A percentile compares a stretch with the other conserved stretches of the same genome.
These are phyloP conservation scores for Yarrowia osloensis DNA, from an alignment of 805 yeast species.

Conservation along the genomic window DNA sequence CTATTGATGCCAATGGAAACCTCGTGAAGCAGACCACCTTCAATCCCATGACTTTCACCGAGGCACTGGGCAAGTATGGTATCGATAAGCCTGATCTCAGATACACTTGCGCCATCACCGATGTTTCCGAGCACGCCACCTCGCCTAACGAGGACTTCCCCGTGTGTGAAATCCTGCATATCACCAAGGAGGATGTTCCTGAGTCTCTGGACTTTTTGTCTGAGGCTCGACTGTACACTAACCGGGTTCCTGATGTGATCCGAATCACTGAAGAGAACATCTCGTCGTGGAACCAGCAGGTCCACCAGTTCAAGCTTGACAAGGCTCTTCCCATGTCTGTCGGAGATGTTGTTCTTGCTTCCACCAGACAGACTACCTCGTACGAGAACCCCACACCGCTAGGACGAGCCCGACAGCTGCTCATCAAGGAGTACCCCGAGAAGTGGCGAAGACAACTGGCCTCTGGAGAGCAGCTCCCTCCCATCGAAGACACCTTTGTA, in stretches of 20 bases:
- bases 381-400: constrained; percentile 96
- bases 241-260: constrained; percentile 32
- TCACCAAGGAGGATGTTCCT: neutral
- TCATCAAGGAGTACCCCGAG: constrained; percentile 57
- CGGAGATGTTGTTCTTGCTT: constrained; percentile 77
- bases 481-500: constrained; percentile 35
- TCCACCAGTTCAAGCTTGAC: neutral
- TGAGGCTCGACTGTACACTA: constrained; percentile 30
- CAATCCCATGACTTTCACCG: constrained; percentile 54
- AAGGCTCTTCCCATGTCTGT: constrained; percentile 52
- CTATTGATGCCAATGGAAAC: constrained; percentile 35
- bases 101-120: constrained; percentile 49
- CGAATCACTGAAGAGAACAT: constrained; percentile 4
- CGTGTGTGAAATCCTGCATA: constrained; percentile 56
- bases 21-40: constrained; percentile 24
- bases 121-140: constrained; percentile 45
- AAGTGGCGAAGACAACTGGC: constrained; percentile 49
- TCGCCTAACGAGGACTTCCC: constrained; percentile 52
- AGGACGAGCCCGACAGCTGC: constrained; percentile 79
- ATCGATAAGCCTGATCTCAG: constrained; percentile 94
- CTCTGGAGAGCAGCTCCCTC: constrained; percentile 5
- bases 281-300: constrained; percentile 16
- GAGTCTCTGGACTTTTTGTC: constrained; percentile 21
- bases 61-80: constrained; percentile 75
- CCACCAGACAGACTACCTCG: constrained; percentile 67